Percentiles rank a stretch among this genome's conserved stretches.
Evolutionary conservation across 768 basidiomycete genomes (phyloP).

Genomic region (Russula foetens): DNA sequence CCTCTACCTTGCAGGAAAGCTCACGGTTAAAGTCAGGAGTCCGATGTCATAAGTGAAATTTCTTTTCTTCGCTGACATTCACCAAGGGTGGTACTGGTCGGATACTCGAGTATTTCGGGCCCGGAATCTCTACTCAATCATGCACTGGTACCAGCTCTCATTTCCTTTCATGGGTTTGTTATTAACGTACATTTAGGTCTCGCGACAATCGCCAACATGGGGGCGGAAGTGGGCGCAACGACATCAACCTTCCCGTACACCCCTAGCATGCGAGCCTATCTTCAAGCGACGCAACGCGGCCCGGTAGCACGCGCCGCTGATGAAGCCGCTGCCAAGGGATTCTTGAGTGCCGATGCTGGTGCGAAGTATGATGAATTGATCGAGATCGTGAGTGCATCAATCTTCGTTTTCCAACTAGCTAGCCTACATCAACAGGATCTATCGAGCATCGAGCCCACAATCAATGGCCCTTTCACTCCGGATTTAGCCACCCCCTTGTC

Average conservation of each 20-base stretch:
- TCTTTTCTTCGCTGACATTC: neutral
- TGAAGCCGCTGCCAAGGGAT: slow-evolving; percentile 66
- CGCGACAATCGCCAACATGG: slow-evolving; percentile 98
- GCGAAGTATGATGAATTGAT: slow-evolving; percentile 94
- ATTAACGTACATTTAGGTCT: slow-evolving; percentile 41
- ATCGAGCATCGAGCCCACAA: slow-evolving; percentile 80
- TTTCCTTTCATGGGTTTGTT: neutral
- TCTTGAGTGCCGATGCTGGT: slow-evolving; percentile 74
- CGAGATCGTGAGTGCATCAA: slow-evolving; percentile 59
- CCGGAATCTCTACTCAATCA: slow-evolving; percentile 81
- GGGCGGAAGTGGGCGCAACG: slow-evolving; percentile 99
- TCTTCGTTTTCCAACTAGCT: neutral
- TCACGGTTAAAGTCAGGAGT: slow-evolving; percentile 85
- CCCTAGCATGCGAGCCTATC: slow-evolving; percentile 78
- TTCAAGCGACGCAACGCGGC: slow-evolving; percentile 81
- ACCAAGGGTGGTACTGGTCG: slow-evolving; percentile 87
- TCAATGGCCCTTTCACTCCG: slow-evolving; percentile 97
- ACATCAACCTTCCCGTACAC: slow-evolving; percentile 98
- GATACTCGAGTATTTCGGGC: slow-evolving; percentile 95
- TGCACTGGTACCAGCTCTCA: slow-evolving; percentile 61
- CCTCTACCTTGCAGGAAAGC: slow-evolving; percentile 84
- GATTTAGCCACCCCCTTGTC: slow-evolving; percentile 93
- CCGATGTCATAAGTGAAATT: slow-evolving; percentile 25
- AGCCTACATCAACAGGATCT: slow-evolving; percentile 49
- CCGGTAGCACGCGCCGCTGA: slow-evolving; percentile 86